Evolutionary conservation across 2,329 filamentous ascomycete species (phyloP).

Genomic region (Ophiostoma populinum): DNA sequence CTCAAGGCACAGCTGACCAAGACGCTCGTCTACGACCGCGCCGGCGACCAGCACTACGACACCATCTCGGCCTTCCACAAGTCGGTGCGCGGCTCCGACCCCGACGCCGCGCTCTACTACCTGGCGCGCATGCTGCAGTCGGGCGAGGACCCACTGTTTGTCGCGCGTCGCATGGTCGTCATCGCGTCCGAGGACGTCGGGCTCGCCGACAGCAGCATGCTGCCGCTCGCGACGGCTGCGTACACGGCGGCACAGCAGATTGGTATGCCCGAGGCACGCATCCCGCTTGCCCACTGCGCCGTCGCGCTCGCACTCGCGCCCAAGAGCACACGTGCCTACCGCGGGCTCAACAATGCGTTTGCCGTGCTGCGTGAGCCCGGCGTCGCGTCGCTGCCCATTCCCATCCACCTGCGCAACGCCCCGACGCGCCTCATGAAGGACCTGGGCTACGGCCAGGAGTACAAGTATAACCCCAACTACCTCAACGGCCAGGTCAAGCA

Average conservation of each 20-base stretch:
- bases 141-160: slow-evolving; percentile 82
- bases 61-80: slow-evolving; percentile 97
- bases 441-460: slow-evolving; percentile 73
- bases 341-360: slow-evolving; percentile 65
- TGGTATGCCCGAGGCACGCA: slow-evolving; percentile 86
- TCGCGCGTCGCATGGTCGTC: slow-evolving; percentile 83
- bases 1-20: slow-evolving; percentile 76
- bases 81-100: slow-evolving; percentile 69
- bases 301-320: slow-evolving; percentile 65
- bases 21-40: slow-evolving; percentile 86
- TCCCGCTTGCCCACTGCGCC: slow-evolving; percentile 74
- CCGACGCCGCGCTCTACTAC: slow-evolving; percentile 86
- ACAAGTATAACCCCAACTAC: slow-evolving; percentile 95
- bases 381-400: slow-evolving; percentile 64
- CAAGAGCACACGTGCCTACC: slow-evolving; percentile 77
- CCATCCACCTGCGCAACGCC: slow-evolving; percentile 77
- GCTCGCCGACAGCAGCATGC: slow-evolving; percentile 67
- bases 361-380: slow-evolving; percentile 68
- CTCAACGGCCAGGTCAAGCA: slow-evolving; percentile 65
- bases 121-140: slow-evolving; percentile 89
- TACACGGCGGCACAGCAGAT: slow-evolving; percentile 85
- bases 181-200: slow-evolving; percentile 91
- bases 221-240: slow-evolving; percentile 68
- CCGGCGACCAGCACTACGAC: slow-evolving; percentile 93
- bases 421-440: slow-evolving; percentile 89